Evolutionary conservation across 176 grass and related monocot genomes (phyloP).

Genomic region (Ensete glaucum): DNA sequence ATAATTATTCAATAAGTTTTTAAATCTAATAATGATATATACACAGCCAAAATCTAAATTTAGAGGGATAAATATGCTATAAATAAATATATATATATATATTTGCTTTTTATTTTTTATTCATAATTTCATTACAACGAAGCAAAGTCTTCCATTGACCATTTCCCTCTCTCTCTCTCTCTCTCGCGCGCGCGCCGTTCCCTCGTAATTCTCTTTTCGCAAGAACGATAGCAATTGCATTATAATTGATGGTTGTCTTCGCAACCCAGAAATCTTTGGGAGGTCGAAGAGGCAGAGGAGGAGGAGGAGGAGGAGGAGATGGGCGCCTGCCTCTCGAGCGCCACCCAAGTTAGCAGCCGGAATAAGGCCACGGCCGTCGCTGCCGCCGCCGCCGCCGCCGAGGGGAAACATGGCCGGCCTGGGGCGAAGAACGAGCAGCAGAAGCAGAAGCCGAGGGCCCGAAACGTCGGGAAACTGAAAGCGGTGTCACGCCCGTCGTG

Average conservation of each 20-base stretch:
- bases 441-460: background rate
- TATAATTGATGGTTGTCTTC: conserved; percentile 14
- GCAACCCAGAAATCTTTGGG: background rate
- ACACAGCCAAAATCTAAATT: too few species aligned
- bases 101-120: too few species aligned
- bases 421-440: conserved; percentile 1
- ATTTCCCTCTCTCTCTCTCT: background rate
- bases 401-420: background rate
- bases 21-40: too few species aligned
- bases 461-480: background rate
- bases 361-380: background rate
- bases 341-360: background rate
- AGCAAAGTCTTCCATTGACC: conserved; percentile 14
- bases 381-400: background rate
- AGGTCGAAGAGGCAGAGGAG: background rate
- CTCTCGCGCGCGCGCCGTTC: background rate
- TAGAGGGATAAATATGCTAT: too few species aligned
- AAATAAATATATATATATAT: too few species aligned
- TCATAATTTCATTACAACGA: too few species aligned
- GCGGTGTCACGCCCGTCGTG: conserved; percentile 29
- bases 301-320: background rate
- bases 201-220: background rate
- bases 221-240: background rate
- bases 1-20: too few species aligned
- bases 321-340: conserved; percentile 11